A percentile compares a stretch with the other conserved stretches of the same genome.
These are phyloP conservation scores for Fusarium sarcochroum DNA, from an alignment of 2,329 filamentous ascomycete species.

Conservation along the genomic window DNA sequence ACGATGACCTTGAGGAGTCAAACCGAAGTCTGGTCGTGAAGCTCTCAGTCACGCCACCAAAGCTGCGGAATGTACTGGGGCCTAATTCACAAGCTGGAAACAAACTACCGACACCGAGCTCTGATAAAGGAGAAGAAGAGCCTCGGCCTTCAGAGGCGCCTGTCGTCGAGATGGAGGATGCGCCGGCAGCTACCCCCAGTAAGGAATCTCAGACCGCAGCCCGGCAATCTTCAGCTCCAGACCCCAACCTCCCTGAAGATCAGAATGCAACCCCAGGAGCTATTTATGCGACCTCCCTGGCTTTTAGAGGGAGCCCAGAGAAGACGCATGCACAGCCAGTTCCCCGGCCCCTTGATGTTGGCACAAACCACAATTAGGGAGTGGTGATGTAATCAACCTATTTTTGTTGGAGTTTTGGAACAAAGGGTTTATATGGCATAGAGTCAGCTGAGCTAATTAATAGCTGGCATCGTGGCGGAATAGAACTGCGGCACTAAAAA, in stretches of 20 bases:
- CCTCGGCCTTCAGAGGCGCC: slow-evolving; percentile 25
- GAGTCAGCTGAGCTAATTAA: slow-evolving; percentile 35
- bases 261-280: slow-evolving; percentile 51
- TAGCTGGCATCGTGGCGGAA: slow-evolving; percentile 36
- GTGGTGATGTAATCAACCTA: slow-evolving; percentile 23
- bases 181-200: slow-evolving; percentile 22
- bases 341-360: slow-evolving; percentile 52
- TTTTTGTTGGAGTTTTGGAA: slow-evolving; percentile 48
- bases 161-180: slow-evolving; percentile 49
- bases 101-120: slow-evolving; percentile 42
- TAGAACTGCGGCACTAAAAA: slow-evolving; percentile 39
- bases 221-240: slow-evolving; percentile 29
- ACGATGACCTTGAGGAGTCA: slow-evolving; percentile 65
- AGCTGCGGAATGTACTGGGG: slow-evolving; percentile 52
- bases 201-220: slow-evolving; percentile 5
- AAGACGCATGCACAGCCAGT: slow-evolving; percentile 60
- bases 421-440: slow-evolving; percentile 41
- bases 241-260: slow-evolving; percentile 14
- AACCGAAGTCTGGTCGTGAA: slow-evolving; percentile 80
- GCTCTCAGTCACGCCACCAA: slow-evolving; percentile 67
- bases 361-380: slow-evolving; percentile 49
- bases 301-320: slow-evolving; percentile 74
- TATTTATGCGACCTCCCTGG: slow-evolving; percentile 62
- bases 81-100: slow-evolving; percentile 43
- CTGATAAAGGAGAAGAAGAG: slow-evolving; percentile 38